Evolutionary conservation across 768 basidiomycete genomes (phyloP).

Genomic region (Daedaleopsis nitida): DNA sequence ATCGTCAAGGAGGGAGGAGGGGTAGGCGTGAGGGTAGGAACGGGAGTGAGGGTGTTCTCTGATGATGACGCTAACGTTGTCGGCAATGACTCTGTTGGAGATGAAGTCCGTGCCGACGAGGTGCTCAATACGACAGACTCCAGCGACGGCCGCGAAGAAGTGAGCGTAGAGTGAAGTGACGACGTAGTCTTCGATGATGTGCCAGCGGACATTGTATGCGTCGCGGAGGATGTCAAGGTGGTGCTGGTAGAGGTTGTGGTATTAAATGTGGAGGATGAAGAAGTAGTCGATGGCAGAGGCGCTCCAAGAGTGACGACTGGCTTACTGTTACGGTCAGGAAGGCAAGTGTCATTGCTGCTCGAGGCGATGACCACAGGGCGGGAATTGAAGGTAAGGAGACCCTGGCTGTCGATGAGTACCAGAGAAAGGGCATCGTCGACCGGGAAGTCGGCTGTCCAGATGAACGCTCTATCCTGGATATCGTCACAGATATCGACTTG

Average conservation of each 20-base stretch:
- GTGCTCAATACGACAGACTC: background rate
- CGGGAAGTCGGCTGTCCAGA: background rate
- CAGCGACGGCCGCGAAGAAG: background rate
- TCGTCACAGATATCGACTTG: background rate
- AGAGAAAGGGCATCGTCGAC: background rate
- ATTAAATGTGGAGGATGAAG: background rate
- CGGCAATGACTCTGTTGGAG: background rate
- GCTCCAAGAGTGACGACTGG: too few species aligned
- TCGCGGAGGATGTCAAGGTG: background rate
- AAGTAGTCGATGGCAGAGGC: background rate
- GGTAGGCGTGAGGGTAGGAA: too few species aligned
- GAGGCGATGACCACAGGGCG: background rate
- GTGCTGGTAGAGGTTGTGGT: background rate
- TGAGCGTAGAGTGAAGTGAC: background rate
- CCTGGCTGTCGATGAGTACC: background rate
- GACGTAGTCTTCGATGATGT: background rate
- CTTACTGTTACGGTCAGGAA: background rate
- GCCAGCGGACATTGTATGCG: background rate
- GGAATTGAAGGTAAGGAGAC: background rate
- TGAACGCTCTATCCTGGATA: background rate
- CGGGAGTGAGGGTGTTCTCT: too few species aligned
- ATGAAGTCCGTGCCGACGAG: background rate
- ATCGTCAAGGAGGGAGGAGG: too few species aligned
- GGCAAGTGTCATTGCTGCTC: background rate
- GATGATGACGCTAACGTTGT: background rate